These are phyloP conservation scores for Cladobotryum protrusum DNA, from an alignment of 2,329 filamentous ascomycete species.

Conservation along the genomic window DNA sequence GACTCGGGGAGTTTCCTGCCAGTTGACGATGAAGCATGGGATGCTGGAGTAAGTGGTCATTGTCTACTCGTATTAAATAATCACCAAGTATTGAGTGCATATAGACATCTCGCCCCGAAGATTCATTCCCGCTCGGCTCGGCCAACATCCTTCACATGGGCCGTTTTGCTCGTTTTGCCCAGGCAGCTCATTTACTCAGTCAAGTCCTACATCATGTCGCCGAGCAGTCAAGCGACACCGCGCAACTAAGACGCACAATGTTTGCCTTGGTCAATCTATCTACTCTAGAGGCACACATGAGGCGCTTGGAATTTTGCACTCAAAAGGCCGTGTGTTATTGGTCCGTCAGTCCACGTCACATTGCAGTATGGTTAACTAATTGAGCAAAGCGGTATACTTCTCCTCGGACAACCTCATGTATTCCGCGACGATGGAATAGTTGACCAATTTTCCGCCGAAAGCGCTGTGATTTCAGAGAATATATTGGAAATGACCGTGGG, in stretches of 20 bases:
- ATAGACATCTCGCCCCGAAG: background rate
- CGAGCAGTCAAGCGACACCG: slow-evolving; percentile 2
- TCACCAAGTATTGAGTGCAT: too few relatives aligned
- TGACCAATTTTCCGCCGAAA: background rate
- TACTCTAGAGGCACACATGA: slow-evolving; percentile 4
- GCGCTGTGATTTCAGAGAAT: background rate
- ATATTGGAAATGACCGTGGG: background rate
- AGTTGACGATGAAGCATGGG: slow-evolving; percentile 9
- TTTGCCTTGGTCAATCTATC: slow-evolving; percentile 7
- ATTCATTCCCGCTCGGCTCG: slow-evolving; percentile 4
- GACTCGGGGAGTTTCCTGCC: slow-evolving; percentile 10
- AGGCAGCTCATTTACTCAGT: slow-evolving; percentile 10
- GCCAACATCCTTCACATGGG: slow-evolving; percentile 9
- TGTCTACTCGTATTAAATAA: too few relatives aligned
- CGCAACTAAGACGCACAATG: slow-evolving; percentile 11
- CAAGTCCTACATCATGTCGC: slow-evolving; percentile 4
- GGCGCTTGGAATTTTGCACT: slow-evolving; percentile 8
- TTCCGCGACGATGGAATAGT: background rate
- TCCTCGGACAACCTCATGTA: slow-evolving; percentile 1
- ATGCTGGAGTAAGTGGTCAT: slow-evolving; percentile 3
- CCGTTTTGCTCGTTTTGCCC: slow-evolving; percentile 10
- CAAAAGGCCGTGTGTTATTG: slow-evolving; percentile 9
- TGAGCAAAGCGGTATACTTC: slow-evolving; percentile 1
- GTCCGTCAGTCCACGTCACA: background rate
- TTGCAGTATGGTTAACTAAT: background rate